Evolutionary conservation across 495 filamentous ascomycete species (phyloP).

Genomic region (Parmelia sp.): DNA sequence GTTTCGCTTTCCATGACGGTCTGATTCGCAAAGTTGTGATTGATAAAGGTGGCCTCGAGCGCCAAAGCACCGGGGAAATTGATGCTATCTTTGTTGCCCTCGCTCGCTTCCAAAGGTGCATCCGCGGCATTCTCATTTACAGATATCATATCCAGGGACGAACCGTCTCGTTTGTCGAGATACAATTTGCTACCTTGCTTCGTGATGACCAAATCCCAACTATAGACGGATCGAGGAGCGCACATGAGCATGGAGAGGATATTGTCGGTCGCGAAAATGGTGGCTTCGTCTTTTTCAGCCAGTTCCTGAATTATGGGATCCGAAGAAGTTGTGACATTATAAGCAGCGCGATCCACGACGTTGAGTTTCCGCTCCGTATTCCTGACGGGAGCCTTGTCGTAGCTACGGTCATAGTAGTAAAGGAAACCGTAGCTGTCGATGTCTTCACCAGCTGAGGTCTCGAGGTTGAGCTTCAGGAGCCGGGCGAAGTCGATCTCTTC

Average conservation of each 20-base stretch:
- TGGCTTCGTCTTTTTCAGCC: slow-evolving; percentile 92
- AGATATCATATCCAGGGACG: slow-evolving; percentile 90
- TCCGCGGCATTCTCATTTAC: slow-evolving; percentile 99
- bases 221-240: slow-evolving; percentile 87
- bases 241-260: slow-evolving; percentile 99
- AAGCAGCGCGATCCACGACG: slow-evolving; percentile 84
- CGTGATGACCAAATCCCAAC: slow-evolving; percentile 93
- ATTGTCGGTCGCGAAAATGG: slow-evolving; percentile 93
- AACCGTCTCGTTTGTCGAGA: slow-evolving; percentile 94
- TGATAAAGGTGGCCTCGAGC: slow-evolving; percentile 97
- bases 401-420: slow-evolving; percentile 91
- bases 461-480: slow-evolving; percentile 88
- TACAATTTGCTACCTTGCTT: slow-evolving; percentile 91
- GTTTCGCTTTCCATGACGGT: slow-evolving; percentile 74
- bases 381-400: slow-evolving; percentile 89
- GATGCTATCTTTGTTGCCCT: slow-evolving; percentile 89
- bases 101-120: slow-evolving; percentile 81
- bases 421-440: slow-evolving; percentile 93
- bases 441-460: slow-evolving; percentile 90
- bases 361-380: slow-evolving; percentile 76
- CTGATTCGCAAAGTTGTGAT: slow-evolving; percentile 97
- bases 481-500: slow-evolving; percentile 99
- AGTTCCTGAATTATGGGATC: slow-evolving; percentile 97
- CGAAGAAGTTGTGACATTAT: slow-evolving; percentile 93
- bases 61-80: slow-evolving; percentile 87